phyloP scores from a whole-genome alignment of 768 basidiomycete genomes.

The Serendipita indica region DNA sequence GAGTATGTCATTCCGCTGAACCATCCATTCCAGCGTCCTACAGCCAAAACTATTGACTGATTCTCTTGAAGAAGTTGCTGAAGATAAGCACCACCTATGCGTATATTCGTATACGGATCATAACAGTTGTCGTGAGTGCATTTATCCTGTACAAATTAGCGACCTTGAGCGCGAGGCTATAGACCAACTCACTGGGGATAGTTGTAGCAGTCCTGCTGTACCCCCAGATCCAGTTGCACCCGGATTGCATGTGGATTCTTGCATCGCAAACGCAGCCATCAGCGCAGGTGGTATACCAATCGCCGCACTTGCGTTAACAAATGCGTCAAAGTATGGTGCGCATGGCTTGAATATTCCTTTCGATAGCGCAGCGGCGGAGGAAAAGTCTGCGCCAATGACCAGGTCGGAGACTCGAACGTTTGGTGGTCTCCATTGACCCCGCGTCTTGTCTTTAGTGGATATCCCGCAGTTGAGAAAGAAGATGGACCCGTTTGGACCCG shows the following conservation, averaged over 20 bases:
- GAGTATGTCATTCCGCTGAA: slow-evolving; percentile 40
- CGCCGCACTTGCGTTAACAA: background rate
- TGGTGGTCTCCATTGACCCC: background rate
- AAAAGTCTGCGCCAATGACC: background rate
- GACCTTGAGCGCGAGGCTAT: background rate
- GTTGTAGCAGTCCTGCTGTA: slow-evolving; percentile 47
- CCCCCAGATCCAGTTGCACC: slow-evolving; percentile 53
- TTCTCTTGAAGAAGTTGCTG: background rate
- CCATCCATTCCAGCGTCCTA: slow-evolving; percentile 73
- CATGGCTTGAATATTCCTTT: background rate
- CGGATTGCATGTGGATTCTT: slow-evolving; percentile 66
- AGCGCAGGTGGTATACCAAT: slow-evolving; percentile 50
- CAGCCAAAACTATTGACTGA: slow-evolving; percentile 30
- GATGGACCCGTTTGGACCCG: background rate
- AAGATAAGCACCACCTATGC: background rate
- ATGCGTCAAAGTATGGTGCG: background rate
- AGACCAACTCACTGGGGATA: background rate
- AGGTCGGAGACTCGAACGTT: background rate
- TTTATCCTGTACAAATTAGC: background rate
- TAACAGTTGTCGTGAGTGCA: background rate
- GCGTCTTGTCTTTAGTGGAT: background rate
- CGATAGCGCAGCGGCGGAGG: background rate
- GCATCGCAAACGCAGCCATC: slow-evolving; percentile 77
- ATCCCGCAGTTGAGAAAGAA: slow-evolving; percentile 1
- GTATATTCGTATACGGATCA: background rate